phyloP scores from a whole-genome alignment of 139 green algal genomes.

The Closterium sp. region DNA sequence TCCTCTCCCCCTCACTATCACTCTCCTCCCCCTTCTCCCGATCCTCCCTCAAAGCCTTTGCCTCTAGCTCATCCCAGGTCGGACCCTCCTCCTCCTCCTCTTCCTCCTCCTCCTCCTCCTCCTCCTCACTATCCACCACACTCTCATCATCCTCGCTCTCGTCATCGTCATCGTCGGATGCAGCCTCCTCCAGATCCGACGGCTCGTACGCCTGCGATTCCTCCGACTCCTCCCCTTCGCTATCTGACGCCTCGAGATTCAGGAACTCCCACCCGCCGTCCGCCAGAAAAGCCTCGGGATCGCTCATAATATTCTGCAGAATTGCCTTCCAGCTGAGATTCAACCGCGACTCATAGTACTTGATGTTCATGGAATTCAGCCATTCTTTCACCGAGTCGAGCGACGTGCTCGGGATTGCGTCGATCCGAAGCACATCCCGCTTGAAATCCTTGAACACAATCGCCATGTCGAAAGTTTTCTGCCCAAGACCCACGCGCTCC shows the following conservation, averaged over 20 bases:
- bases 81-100: slow-evolving; percentile 42
- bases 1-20: slow-evolving; percentile 29
- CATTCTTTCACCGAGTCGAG: slow-evolving; percentile 95
- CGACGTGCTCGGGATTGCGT: slow-evolving; percentile 81
- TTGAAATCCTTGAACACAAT: slow-evolving; percentile 89
- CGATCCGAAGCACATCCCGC: slow-evolving; percentile 64
- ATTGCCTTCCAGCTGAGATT: slow-evolving; percentile 99
- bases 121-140: neutral
- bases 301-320: slow-evolving; percentile 84
- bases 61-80: slow-evolving; percentile 35
- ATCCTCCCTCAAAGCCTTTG: slow-evolving; percentile 31
- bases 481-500: slow-evolving; percentile 95
- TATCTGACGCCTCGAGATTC: slow-evolving; percentile 72
- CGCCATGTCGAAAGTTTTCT: slow-evolving; percentile 98
- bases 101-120: slow-evolving; percentile 17
- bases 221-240: slow-evolving; percentile 11
- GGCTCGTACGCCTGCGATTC: slow-evolving; percentile 29
- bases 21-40: slow-evolving; percentile 21
- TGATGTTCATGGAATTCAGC: slow-evolving; percentile 85
- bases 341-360: slow-evolving; percentile 97
- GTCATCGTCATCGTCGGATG: slow-evolving; percentile 13
- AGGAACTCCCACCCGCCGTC: slow-evolving; percentile 96
- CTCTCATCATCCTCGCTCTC: slow-evolving; percentile 13
- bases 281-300: slow-evolving; percentile 87
- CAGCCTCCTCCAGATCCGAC: slow-evolving; percentile 35